Base-by-base conservation (phyloP, 768 basidiomycete species). In the Auriscalpium orientale region DNA sequence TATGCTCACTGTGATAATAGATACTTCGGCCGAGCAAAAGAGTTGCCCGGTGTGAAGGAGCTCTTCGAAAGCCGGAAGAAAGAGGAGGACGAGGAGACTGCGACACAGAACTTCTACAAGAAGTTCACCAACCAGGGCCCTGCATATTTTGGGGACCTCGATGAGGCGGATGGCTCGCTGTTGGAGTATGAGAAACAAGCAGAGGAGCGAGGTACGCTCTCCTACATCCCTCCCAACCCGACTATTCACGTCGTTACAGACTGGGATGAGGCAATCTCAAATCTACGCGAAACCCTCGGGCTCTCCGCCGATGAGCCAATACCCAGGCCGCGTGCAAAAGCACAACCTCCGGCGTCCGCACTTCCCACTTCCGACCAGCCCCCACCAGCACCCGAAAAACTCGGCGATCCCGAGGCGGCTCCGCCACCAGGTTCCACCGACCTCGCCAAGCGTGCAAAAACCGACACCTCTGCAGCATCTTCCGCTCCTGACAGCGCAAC, bases 21-120 rank as follows among this genome's bases (percentile, higher is more conserved):
- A 68, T 98, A 98, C 71, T 98, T 99, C 68, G 95, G 95, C 55
- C 87, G 95, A 33, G 93, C 95, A 4, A 95, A 92, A 68, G 95
- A 98, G 54, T 75, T 99, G 2, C 95, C 95, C 0, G 95, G 95
- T 40, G 92, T 98, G 11, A 85, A 87, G 56, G 95, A 98, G 70
- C 80, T 99, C n/a, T 98, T 98, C 66, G 77, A 87, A 67, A 84
- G 85, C 68, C 81, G 85, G 46, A 89, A 92, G 71, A 81, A 84
- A 63, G 90, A 94, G 51, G 91, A 90, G 47, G 88, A 91, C 36
- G 95, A 97, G 67, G 93, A 97, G 70, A 91, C 84, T 59, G 82
- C 82, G 58, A 80, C 84, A 0, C 71, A 85, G 18, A 77, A 79
- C 0, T 88, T 79, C 66, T 94, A 91, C 71, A 89, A 89, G 71